Evolutionary conservation across 1,284 basidiomycete species (phyloP).

Genomic region (Porogramme epimiltina): DNA sequence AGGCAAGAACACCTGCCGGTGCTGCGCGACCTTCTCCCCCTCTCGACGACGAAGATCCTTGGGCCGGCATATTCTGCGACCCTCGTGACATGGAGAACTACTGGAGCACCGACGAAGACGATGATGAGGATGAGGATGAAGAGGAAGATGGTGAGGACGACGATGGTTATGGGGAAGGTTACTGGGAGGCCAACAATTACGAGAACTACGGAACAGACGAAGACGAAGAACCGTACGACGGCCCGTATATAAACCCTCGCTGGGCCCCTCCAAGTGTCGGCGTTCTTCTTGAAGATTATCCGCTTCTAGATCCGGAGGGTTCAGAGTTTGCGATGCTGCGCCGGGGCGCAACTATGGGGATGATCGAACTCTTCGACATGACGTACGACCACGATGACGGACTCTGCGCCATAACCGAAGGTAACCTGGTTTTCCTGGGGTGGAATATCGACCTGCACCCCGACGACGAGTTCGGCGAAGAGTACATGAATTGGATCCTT

Average conservation of each 20-base stretch:
- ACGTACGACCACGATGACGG: constrained; percentile 55
- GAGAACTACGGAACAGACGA: constrained; percentile 37
- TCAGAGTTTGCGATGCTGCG: constrained; percentile 52
- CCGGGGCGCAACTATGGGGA: constrained; percentile 59
- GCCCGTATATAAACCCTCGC: constrained; percentile 43
- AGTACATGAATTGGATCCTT: constrained; percentile 51
- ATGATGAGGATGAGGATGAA: constrained; percentile 33
- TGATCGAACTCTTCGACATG: constrained; percentile 60
- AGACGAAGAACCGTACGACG: constrained; percentile 37
- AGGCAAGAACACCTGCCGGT: constrained; percentile 37
- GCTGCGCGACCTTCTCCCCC: constrained; percentile 30
- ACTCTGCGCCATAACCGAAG: constrained; percentile 41
- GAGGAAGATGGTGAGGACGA: constrained; percentile 38
- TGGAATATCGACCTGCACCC: constrained; percentile 61
- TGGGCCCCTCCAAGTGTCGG: constrained; percentile 58
- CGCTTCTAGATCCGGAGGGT: constrained; percentile 36
- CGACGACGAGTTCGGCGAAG: constrained; percentile 51
- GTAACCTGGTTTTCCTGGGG: constrained; percentile 55
- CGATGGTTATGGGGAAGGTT: constrained; percentile 35
- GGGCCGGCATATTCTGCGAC: constrained; percentile 64
- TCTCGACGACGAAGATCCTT: constrained; percentile 51
- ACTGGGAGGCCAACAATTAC: constrained; percentile 37
- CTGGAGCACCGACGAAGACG: constrained; percentile 42
- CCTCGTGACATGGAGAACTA: constrained; percentile 42
- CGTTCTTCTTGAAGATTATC: constrained; percentile 39